Percentiles rank a stretch among this genome's conserved stretches.
Evolutionary conservation across 2,329 filamentous ascomycete species (phyloP).

Genomic region (Pseudophaeomoniella oleicola): DNA sequence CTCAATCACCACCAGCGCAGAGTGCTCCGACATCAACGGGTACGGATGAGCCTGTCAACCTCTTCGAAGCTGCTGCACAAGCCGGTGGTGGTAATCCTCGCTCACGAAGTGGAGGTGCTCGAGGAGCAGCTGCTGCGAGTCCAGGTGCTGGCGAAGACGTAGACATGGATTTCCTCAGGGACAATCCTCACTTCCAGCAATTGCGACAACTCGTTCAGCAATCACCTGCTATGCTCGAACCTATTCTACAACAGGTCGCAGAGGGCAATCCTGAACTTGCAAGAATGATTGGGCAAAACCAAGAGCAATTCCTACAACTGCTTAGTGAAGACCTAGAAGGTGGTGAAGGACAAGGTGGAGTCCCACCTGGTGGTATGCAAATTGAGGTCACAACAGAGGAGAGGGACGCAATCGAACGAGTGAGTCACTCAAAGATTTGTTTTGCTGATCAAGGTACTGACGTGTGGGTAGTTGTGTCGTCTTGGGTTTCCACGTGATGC

Average conservation of each 20-base stretch:
- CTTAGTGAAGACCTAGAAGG: slow-evolving; percentile 78
- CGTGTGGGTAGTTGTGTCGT: slow-evolving; percentile 55
- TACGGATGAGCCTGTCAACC: slow-evolving; percentile 57
- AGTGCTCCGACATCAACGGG: slow-evolving; percentile 26
- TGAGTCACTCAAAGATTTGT: slow-evolving; percentile 30
- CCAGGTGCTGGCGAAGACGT: slow-evolving; percentile 46
- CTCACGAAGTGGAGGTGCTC: slow-evolving; percentile 28
- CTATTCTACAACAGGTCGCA: slow-evolving; percentile 89
- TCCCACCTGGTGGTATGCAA: slow-evolving; percentile 77
- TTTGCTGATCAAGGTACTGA: slow-evolving; percentile 3
- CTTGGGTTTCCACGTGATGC: slow-evolving; percentile 86
- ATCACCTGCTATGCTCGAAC: slow-evolving; percentile 95
- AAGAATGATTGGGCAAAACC: slow-evolving; percentile 79
- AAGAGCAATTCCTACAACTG: slow-evolving; percentile 82
- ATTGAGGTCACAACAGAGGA: slow-evolving; percentile 93
- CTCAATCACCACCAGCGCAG: slow-evolving; percentile 23
- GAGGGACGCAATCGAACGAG: slow-evolving; percentile 89
- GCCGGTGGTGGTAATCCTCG: slow-evolving; percentile 37
- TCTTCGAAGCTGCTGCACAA: slow-evolving; percentile 86
- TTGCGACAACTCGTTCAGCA: slow-evolving; percentile 93
- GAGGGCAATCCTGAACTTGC: slow-evolving; percentile 91
- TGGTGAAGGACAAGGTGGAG: slow-evolving; percentile 41
- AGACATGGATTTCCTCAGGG: slow-evolving; percentile 83
- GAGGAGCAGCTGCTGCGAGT: slow-evolving; percentile 27
- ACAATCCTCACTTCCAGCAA: slow-evolving; percentile 96